Conservation (phyloP, 306 rosid species). For the Mucuna pruriens region DNA sequence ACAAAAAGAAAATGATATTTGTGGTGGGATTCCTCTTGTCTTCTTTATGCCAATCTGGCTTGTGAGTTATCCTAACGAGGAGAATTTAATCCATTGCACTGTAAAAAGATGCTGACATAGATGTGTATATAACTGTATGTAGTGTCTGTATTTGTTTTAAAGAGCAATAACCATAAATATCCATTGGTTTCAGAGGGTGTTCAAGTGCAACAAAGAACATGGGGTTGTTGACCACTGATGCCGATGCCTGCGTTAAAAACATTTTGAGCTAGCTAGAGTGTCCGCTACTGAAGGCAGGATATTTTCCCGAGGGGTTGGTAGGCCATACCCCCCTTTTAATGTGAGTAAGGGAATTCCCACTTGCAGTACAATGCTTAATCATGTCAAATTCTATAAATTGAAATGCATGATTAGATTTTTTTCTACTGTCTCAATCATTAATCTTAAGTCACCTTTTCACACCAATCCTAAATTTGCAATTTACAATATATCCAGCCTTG, state of each 20-base stretch:
- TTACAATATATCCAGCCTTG: not conserved
- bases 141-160: not conserved
- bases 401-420: constrained; percentile 13
- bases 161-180: not conserved
- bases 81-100: not conserved
- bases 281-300: not conserved
- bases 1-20: constrained; percentile 8
- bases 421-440: not conserved
- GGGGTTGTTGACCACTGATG: not conserved
- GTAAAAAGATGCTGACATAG: not conserved
- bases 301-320: constrained; percentile 26
- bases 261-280: not conserved
- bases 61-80: too few relatives aligned
- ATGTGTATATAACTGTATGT: not conserved
- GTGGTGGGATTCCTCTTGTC: constrained; percentile 14
- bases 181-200: not conserved
- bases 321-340: constrained; percentile 38
- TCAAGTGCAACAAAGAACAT: not conserved
- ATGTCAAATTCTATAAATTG: constrained; percentile 6
- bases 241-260: not conserved
- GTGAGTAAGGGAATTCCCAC: constrained; percentile 19
- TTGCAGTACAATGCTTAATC: constrained; percentile 27
- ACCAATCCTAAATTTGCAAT: constrained; percentile 17
- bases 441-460: constrained; percentile 11
- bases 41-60: not conserved